Evolutionary conservation across 805 yeast species (phyloP).

Genomic region (Spathaspora boniae): DNA sequence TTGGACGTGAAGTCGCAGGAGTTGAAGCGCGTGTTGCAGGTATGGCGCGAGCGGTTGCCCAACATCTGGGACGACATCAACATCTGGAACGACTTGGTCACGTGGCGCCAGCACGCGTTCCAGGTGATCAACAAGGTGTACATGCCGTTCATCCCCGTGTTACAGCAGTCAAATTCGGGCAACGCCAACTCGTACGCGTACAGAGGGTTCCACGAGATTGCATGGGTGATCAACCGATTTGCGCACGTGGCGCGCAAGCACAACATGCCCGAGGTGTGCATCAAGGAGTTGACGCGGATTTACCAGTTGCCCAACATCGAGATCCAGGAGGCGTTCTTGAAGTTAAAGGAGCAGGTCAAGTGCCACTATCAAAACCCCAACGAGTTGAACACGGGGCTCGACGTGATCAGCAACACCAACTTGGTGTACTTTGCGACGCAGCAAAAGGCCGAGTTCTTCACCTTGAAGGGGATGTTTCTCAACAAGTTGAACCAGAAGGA

Average conservation of each 20-base stretch:
- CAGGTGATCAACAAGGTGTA: constrained; percentile 92
- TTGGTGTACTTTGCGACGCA: constrained; percentile 94
- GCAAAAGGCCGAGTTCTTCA: constrained; percentile 97
- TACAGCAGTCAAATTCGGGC: constrained; percentile 65
- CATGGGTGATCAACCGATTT: constrained; percentile 97
- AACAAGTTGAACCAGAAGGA: constrained; percentile 87
- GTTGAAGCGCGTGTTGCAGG: constrained; percentile 87
- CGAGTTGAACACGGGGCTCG: constrained; percentile 91
- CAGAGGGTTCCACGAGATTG: constrained; percentile 97
- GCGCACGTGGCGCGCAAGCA: constrained; percentile 98
- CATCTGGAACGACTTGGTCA: constrained; percentile 94
- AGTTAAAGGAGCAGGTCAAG: constrained; percentile 94
- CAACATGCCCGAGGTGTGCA: constrained; percentile 94
- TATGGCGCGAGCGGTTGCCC: constrained; percentile 97
- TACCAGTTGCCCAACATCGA: constrained; percentile 96
- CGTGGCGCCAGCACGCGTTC: constrained; percentile 99
- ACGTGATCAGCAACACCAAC: constrained; percentile 94
- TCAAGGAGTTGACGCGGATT: constrained; percentile 86
- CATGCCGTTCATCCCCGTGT: constrained; percentile 83
- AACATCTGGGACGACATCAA: constrained; percentile 97
- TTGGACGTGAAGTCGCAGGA: constrained; percentile 92
- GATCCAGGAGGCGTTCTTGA: constrained; percentile 95
- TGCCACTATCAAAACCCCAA: constrained; percentile 92
- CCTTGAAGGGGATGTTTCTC: constrained; percentile 95
- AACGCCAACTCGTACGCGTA: constrained; percentile 90